Evolutionary conservation across 1,139 yeast genomes (phyloP).

Genomic region (Komagataea norvegica): DNA sequence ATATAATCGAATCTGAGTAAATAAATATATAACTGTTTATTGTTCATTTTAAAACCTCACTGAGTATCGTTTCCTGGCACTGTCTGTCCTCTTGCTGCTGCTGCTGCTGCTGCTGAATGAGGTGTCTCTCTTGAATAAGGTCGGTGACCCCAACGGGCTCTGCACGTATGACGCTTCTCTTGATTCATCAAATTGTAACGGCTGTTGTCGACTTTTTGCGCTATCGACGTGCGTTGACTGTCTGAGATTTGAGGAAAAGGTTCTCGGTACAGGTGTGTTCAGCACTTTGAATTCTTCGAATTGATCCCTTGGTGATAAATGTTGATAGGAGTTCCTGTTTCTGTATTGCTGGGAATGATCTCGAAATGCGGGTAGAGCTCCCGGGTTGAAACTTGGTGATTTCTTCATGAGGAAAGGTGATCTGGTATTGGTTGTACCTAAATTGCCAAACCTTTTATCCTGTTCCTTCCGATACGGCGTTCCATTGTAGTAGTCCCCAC

Average conservation of each 20-base stretch:
- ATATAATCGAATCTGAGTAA: slow-evolving; percentile 6
- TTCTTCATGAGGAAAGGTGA: slow-evolving; percentile 7
- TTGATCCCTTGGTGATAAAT: background rate
- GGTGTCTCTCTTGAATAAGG: background rate
- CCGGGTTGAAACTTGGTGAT: slow-evolving; percentile 13
- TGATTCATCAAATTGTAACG: no score
- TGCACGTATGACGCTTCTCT: no score
- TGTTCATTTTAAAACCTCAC: slow-evolving; percentile 21
- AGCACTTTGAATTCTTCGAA: slow-evolving; percentile 12
- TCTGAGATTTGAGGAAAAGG: slow-evolving; percentile 14
- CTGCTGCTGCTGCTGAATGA: background rate
- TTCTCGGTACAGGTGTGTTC: slow-evolving; percentile 20
- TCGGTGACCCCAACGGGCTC: slow-evolving; percentile 2
- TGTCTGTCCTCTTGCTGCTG: no score
- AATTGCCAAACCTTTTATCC: background rate
- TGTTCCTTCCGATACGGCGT: background rate
- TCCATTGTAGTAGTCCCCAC: no score
- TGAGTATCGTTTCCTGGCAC: slow-evolving; percentile 19
- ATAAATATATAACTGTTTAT: no score
- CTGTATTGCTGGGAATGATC: slow-evolving; percentile 7
- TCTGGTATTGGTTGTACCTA: background rate
- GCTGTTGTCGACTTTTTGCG: no score
- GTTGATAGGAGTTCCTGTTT: background rate
- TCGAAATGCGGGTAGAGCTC: slow-evolving; percentile 13
- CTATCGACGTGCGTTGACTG: slow-evolving; percentile 4